phyloP scores from a whole-genome alignment of 441 rosid species.

The Jatropha podagrica region DNA sequence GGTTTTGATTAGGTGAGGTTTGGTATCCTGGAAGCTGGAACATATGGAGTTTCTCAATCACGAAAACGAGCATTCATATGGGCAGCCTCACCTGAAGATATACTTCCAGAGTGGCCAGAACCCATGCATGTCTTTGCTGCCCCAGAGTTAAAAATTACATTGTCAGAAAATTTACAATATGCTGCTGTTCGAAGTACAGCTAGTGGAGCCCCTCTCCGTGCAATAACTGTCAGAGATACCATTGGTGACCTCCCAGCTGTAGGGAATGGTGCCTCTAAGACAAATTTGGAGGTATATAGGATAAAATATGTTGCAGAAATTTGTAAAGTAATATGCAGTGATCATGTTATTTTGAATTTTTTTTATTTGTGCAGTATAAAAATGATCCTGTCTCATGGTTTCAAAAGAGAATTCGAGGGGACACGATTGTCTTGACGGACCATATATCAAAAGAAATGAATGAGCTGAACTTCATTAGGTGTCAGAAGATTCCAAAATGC shows the following conservation, averaged over 20 bases:
- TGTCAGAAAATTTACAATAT: conserved; percentile 48
- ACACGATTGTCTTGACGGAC: conserved; percentile 48
- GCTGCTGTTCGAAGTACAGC: conserved; percentile 78
- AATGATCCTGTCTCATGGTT: conserved; percentile 50
- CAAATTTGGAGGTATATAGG: conserved; percentile 45
- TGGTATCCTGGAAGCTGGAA: conserved; percentile 94
- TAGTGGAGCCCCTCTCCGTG: conserved; percentile 80
- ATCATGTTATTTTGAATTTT: neutral
- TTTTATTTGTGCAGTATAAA: conserved; percentile 47
- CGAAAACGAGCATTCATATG: conserved; percentile 89
- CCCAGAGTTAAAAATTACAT: conserved; percentile 57
- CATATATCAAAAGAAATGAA: conserved; percentile 86
- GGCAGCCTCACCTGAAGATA: conserved; percentile 89
- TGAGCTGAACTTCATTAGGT: conserved; percentile 70
- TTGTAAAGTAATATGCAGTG: neutral
- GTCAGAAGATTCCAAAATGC: conserved; percentile 65
- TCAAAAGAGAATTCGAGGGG: conserved; percentile 66
- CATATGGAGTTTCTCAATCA: conserved; percentile 88
- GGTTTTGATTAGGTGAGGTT: conserved; percentile 54
- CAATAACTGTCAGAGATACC: conserved; percentile 90
- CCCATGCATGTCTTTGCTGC: conserved; percentile 89
- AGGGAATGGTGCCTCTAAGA: conserved; percentile 57
- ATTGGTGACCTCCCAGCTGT: conserved; percentile 88
- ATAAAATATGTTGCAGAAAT: neutral
- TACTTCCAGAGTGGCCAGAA: conserved; percentile 96